Base-by-base conservation (phyloP, 176 grass and related monocot species). In the Typha latifolia region DNA sequence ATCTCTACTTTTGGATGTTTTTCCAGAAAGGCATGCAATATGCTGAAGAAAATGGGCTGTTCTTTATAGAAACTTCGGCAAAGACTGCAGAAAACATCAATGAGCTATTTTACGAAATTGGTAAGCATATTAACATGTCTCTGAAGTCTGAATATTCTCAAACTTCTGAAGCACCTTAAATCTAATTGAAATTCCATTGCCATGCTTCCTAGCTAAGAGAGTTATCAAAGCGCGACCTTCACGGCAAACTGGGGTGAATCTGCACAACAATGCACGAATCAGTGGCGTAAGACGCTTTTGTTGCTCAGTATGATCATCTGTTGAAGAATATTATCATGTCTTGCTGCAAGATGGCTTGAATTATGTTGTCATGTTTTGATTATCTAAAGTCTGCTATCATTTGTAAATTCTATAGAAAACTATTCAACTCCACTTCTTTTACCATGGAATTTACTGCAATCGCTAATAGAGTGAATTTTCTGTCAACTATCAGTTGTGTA, bases 71-170 rank as follows among this genome's bases (percentile, higher is more conserved):
- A 83, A 78, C 86, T 26, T 90, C 86, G 22, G 72, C 86, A 0
- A 95, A 87, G 67, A 95, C 83, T 37, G 78, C 86, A 69, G 74
- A 82, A 16, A 95, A 95, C 61, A 55, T 90, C 48, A 75, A 81
- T 24, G 86, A 96, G 61, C 74, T 95, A 21, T 90, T 95, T 73
- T 84, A 90, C 23, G 80, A 95, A 70, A 80, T 95, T 21, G 86
- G 91, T 83, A 78, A 77, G 62, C 47, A 13, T 62, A 62, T 51
- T 12, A 61, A 19, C 32, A 49, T 19, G 61, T 64, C 9, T 26
- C 27, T 29, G 27, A 29, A 29, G 1, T 43, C 37, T 43, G 37
- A 43, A 23, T 31, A 14, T 23, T 67, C 34, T 49, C 26, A 11
- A 6, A 1, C 20, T 82, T 73, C 27, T 57, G n/a, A 18, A 16